Evolutionary conservation across 1,139 yeast genomes (phyloP), one percentile per base, ranked within the genome.

Genomic region (Debaryomyces subglobosus): DNA sequence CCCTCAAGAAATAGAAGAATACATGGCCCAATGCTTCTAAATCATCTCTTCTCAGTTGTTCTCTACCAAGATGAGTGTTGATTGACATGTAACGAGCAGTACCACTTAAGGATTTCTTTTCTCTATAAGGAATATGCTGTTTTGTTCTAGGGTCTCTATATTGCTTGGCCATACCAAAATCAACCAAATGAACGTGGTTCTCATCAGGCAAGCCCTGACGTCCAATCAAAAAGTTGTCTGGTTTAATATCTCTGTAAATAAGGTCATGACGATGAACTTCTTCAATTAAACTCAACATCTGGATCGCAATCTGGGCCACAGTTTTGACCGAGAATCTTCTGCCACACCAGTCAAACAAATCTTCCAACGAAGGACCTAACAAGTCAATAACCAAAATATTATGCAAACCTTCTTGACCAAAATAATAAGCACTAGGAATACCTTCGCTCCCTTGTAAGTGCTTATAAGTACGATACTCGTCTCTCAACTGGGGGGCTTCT

Each of bases 1-100:
- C 99, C 58, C 96, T 81, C 59, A 94, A 72, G 64, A 94, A 94
- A 71, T 94, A 94, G 71, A 94, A 86, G 65, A 94, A 89, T 2
- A 94, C 98, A 70, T 94, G 97, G 39, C 97, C 98, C 57, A 94
- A 76, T 7, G 96, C 91, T 72, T 94, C 99, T 62, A 94, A 78
- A 69, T 94, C 99, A 67, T 94, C 99, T 62, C 99, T 81, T 65
- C 99, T 83, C 57, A 89, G 85, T 71, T 94, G 99, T 69, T 94
- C 99, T 64, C 97, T 82, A 43, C 99, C 99, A 63, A 94, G 77
- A 72, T 94, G 99, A 39, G 99, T 94, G 73, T 94, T 94, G 61
- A 94, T 92, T 33, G 96, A 88, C 97, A 92, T 92, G 72, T 94
- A 94, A 64, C 99, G 83, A 10, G 98, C 98, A 3, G 99, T 94